Evolutionary conservation across 371 early-diverging fungal species (phyloP).

Genomic region (Fennellomyces sp.): DNA sequence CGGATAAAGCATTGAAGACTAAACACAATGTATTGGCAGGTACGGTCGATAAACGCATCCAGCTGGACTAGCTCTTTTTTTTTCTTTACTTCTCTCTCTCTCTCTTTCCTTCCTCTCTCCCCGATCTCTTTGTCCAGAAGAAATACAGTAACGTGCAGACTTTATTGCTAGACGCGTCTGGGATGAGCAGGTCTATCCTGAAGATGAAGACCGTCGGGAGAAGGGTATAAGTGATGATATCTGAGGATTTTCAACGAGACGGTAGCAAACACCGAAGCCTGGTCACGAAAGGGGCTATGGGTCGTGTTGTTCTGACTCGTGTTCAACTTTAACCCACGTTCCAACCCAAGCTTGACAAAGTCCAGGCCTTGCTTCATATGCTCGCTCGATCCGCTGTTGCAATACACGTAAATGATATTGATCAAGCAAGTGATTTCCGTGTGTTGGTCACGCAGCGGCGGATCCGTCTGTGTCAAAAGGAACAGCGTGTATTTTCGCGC

Average conservation of each 20-base stretch:
- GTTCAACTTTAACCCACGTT: not conserved
- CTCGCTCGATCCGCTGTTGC: not conserved
- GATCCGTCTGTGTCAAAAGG: not conserved
- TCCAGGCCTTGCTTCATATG: conserved; percentile 4
- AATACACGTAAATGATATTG: conserved; percentile 18
- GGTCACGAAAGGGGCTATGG: not conserved
- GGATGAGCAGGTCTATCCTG: no score
- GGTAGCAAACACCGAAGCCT: not conserved
- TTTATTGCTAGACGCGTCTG: no score
- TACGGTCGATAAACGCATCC: conserved; percentile 28
- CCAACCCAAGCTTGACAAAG: conserved; percentile 9
- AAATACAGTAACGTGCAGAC: not conserved
- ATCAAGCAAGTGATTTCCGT: conserved; percentile 13
- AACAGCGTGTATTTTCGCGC: conserved; percentile 10
- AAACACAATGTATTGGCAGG: conserved; percentile 3
- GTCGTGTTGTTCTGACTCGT: not conserved
- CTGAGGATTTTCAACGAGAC: not conserved
- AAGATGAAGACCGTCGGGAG: not conserved
- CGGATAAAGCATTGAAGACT: not conserved
- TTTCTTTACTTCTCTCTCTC: not conserved
- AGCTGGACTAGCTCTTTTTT: not conserved
- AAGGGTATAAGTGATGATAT: conserved; percentile 1
- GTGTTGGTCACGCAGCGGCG: conserved; percentile 6
- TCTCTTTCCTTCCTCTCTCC: not conserved
- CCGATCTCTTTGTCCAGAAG: not conserved